Base-by-base conservation (phyloP, 2,329 filamentous ascomycete species). In the Dactylellina sp. region DNA sequence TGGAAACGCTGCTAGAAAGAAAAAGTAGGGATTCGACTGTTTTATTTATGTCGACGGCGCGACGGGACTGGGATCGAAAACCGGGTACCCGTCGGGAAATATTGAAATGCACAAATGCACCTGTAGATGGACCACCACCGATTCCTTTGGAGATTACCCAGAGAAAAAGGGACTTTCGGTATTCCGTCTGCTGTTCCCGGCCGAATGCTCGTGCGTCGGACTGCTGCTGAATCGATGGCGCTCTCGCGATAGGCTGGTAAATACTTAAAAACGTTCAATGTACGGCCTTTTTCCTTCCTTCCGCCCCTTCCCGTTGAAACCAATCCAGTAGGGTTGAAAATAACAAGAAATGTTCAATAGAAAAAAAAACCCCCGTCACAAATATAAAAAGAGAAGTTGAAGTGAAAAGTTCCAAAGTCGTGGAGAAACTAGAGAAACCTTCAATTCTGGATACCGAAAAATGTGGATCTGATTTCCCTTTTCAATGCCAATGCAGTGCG, bases 381-480 rank as follows among this genome's bases (percentile, higher is more conserved):
- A n/a, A n/a, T n/a, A n/a, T n/a, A n/a, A 24, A 37, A 52, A 46
- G 37, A 46, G 18, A 42, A 42, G 35, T 16, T 50, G 39, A 47
- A 60, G 20, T 28, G 11, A 52, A 18, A 7, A 40, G 9, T 55
- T 18, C 4, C 25, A 18, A 11, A 14, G n/a, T 53, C 35, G 6
- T 25, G 20, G 40, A 44, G 53, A 24, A 35, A 20, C 62, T 24
- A 39, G 52, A 39, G 52, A 50, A 42, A 59, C 32, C 28, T 61
- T 61, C 14, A 70, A 59, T 55, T 28, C 39, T 24, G 14, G 24
- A n/a, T n/a, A n/a, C n/a, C n/a, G n/a, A n/a, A n/a, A 66, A 28
- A 53, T 60, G 64, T 70, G 64, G 64, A 70, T 70, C 64, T 61
- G 55, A 53, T 70, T 70, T 18, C 64, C 64, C 64, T 70, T 70